Evolutionary conservation across 306 rosid species (phyloP).

Genomic region (Vachellia collinsii): DNA sequence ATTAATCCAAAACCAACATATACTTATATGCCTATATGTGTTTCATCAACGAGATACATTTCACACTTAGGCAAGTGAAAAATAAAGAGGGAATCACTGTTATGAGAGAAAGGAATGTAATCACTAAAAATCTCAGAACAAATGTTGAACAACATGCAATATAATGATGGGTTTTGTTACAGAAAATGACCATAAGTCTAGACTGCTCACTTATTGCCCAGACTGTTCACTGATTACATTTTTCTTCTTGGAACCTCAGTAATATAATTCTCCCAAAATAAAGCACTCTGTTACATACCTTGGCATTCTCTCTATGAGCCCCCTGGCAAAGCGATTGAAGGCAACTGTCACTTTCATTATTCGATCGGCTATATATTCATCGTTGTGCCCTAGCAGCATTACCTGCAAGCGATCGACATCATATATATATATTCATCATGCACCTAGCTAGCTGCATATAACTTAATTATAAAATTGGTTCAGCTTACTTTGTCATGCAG

Average conservation of each 20-base stretch:
- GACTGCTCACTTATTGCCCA: too few relatives aligned
- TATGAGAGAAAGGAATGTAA: too few relatives aligned
- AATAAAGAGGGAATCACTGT: too few relatives aligned
- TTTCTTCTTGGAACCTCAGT: too few relatives aligned
- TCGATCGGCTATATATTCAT: slow-evolving; percentile 57
- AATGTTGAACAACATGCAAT: too few relatives aligned
- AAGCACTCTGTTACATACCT: slow-evolving; percentile 46
- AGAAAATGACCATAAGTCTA: too few relatives aligned
- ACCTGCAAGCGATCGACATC: slow-evolving; percentile 45
- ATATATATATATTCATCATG: not conserved
- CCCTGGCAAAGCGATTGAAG: slow-evolving; percentile 43
- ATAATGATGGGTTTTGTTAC: too few relatives aligned
- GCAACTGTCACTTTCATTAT: slow-evolving; percentile 52
- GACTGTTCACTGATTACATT: too few relatives aligned
- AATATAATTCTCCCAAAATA: not conserved
- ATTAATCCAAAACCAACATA: not conserved
- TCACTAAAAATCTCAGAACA: too few relatives aligned
- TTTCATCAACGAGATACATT: too few relatives aligned
- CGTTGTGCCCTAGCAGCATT: slow-evolving; percentile 82
- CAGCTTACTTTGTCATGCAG: slow-evolving; percentile 77
- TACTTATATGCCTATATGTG: too few relatives aligned
- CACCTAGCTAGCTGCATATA: not conserved
- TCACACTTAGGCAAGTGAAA: too few relatives aligned
- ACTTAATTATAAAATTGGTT: not conserved
- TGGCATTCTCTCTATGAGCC: slow-evolving; percentile 75